These are phyloP conservation scores for Pilasporangium apinafurcum DNA, from an alignment of 352 stramenopile species.

Conservation along the genomic window DNA sequence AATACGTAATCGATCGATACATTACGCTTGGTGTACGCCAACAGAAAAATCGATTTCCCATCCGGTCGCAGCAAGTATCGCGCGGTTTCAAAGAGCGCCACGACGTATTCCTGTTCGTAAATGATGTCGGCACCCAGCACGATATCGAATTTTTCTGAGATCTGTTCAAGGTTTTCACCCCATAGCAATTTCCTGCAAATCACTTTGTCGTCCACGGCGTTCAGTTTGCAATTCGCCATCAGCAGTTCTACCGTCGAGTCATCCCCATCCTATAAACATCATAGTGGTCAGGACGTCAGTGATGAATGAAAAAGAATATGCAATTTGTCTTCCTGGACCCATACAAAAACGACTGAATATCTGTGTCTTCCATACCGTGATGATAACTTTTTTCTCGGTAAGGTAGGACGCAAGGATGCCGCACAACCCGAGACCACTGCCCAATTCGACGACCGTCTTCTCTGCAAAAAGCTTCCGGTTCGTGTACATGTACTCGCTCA, in stretches of 20 bases:
- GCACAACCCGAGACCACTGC: conserved; percentile 49
- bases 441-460: conserved; percentile 42
- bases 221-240: conserved; percentile 46
- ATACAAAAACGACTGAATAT: too few species aligned
- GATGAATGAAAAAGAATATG: background rate
- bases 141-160: conserved; percentile 41
- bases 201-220: conserved; percentile 25
- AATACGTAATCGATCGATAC: conserved; percentile 64
- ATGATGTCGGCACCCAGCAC: conserved; percentile 57
- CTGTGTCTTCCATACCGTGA: conserved; percentile 21
- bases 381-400: conserved; percentile 41
- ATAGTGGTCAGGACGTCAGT: background rate
- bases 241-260: conserved; percentile 43
- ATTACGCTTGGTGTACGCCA: conserved; percentile 63
- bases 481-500: conserved; percentile 52
- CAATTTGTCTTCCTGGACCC: too few species aligned
- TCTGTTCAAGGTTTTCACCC: conserved; percentile 31
- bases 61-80: conserved; percentile 30
- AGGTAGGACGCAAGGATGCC: conserved; percentile 54
- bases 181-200: conserved; percentile 44
- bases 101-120: conserved; percentile 53
- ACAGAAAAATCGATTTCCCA: conserved; percentile 34
- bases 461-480: conserved; percentile 20
- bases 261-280: conserved; percentile 28
- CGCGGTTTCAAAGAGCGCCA: conserved; percentile 44